Conservation (phyloP, 805 yeast species). For the Nakazawaea holstii region DNA sequence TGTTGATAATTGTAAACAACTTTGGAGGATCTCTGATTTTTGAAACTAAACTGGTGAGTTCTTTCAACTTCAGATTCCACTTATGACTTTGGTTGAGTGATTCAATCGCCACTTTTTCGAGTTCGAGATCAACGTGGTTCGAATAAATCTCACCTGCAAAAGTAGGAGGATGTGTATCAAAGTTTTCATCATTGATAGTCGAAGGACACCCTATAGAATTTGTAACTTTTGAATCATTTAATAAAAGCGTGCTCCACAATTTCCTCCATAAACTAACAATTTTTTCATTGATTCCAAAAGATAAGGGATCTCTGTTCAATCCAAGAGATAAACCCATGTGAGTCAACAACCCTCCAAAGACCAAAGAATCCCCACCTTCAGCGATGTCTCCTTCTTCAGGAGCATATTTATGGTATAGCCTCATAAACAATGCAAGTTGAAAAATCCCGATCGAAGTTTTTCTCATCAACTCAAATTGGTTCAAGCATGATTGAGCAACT, state of each 20-base stretch:
- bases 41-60: slow-evolving; percentile 31
- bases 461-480: slow-evolving; percentile 46
- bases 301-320: slow-evolving; percentile 60
- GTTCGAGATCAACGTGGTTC: slow-evolving; percentile 28
- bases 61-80: slow-evolving; percentile 25
- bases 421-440: slow-evolving; percentile 48
- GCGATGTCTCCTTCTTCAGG: slow-evolving; percentile 55
- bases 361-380: slow-evolving; percentile 56
- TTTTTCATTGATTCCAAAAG: slow-evolving; percentile 29
- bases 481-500: slow-evolving; percentile 49
- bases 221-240: slow-evolving; percentile 40
- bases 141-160: slow-evolving; percentile 27
- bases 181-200: slow-evolving; percentile 31
- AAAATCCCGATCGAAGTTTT: slow-evolving; percentile 44
- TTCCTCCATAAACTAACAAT: slow-evolving; percentile 47
- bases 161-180: slow-evolving; percentile 48
- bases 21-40: slow-evolving; percentile 33
- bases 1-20: slow-evolving; percentile 29
- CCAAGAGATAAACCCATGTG: slow-evolving; percentile 70
- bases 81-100: slow-evolving; percentile 25
- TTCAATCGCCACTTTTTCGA: slow-evolving; percentile 37
- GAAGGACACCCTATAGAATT: slow-evolving; percentile 44
- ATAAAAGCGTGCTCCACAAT: slow-evolving; percentile 49
- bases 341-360: slow-evolving; percentile 47
- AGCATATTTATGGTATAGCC: slow-evolving; percentile 42